A percentile compares a stretch with the other conserved stretches of the same genome.
Conservation (phyloP, 208 protist genomes). For the Leishmania gerbilli region DNA sequence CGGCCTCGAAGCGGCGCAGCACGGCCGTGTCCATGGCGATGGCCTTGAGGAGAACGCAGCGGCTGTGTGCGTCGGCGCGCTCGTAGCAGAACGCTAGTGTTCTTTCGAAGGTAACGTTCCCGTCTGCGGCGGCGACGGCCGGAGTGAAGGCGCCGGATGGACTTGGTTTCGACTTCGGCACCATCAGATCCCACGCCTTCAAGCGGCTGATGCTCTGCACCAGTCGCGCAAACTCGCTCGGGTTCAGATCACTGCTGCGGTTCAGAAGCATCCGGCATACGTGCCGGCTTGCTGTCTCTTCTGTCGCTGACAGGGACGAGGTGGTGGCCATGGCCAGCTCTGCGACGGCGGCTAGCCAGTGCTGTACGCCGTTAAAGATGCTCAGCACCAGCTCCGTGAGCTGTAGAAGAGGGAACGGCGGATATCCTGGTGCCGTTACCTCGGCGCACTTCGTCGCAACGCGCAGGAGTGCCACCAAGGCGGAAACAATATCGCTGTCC, state of each 20-base stretch:
- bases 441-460: constrained; percentile 4
- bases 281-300: constrained; percentile 17
- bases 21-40: constrained; percentile 43
- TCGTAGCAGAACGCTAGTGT: constrained; percentile 31
- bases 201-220: constrained; percentile 64
- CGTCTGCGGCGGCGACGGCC: not conserved
- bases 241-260: constrained; percentile 34
- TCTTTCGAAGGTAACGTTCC: not conserved
- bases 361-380: constrained; percentile 12
- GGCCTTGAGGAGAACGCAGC: constrained; percentile 78
- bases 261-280: constrained; percentile 34
- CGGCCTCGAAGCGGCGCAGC: constrained; percentile 48
- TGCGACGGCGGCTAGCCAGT: constrained; percentile 22
- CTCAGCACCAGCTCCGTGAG: constrained; percentile 18
- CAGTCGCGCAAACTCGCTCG: constrained; percentile 70
- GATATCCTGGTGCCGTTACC: not conserved
- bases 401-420: constrained; percentile 2
- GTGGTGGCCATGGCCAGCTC: not conserved
- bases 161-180: not conserved
- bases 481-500: constrained; percentile 3
- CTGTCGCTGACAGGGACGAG: not conserved
- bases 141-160: not conserved
- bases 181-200: constrained; percentile 28
- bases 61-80: constrained; percentile 80
- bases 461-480: not conserved